Conservation (phyloP, 257 asterid genomes). For the Capsicum baccatum region DNA sequence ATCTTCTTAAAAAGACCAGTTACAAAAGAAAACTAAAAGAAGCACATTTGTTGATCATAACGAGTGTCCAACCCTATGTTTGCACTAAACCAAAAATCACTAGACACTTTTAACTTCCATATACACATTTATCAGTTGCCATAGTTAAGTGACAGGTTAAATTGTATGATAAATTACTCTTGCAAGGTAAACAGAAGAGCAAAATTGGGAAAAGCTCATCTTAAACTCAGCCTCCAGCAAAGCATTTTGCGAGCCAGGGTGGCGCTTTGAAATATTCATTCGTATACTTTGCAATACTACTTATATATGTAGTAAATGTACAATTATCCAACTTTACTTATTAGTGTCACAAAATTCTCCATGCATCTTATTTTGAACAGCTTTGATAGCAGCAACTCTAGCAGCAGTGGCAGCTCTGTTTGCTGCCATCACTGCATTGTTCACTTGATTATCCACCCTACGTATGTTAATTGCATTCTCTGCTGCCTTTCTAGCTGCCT, state of each 20-base stretch:
- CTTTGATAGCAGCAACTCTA: conserved; percentile 93
- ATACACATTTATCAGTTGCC: no score
- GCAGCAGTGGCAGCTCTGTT: conserved; percentile 89
- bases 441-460: conserved; percentile 70
- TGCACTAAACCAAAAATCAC: neutral
- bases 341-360: conserved; percentile 72
- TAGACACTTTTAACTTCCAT: neutral
- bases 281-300: conserved; percentile 16
- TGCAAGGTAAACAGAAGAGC: no score
- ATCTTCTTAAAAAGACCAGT: neutral
- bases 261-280: conserved; percentile 35
- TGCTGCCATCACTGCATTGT: conserved; percentile 78
- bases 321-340: conserved; percentile 41
- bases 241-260: conserved; percentile 46
- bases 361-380: conserved; percentile 81
- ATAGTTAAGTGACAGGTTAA: no score
- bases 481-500: conserved; percentile 87
- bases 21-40: neutral
- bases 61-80: no score
- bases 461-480: conserved; percentile 57
- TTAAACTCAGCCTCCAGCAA: conserved; percentile 42
- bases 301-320: conserved; percentile 36
- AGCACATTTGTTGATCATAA: no score
- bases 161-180: no score
- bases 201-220: neutral